Evolutionary conservation across 495 filamentous ascomycete species (phyloP).

Genomic region (Hypomontagnella submonticulosa): DNA sequence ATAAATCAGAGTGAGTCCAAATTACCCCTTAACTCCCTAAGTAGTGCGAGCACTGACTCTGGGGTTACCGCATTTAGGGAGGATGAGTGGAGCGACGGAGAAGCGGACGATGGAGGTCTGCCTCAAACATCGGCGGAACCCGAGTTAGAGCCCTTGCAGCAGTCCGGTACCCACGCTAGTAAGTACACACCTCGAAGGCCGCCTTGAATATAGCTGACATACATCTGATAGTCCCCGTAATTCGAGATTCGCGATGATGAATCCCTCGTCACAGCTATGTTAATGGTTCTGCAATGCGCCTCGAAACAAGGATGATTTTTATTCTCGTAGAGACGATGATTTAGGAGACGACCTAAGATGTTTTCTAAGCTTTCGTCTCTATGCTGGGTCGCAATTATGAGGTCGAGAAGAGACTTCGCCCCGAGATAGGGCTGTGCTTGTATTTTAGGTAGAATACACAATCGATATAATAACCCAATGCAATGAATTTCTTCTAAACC

Average conservation of each 20-base stretch:
- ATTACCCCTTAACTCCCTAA: background rate
- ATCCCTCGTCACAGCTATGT: background rate
- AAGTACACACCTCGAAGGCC: background rate
- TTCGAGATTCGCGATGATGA: constrained; percentile 2
- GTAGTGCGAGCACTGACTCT: constrained; percentile 10
- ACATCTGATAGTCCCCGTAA: background rate
- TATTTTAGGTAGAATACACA: constrained; percentile 25
- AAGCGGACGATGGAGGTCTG: constrained; percentile 44
- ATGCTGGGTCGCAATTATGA: constrained; percentile 10
- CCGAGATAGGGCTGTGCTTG: constrained; percentile 12
- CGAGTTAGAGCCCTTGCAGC: background rate
- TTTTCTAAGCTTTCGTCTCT: background rate
- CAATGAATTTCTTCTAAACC: constrained; percentile 22
- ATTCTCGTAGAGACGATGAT: background rate
- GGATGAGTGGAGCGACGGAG: constrained; percentile 45
- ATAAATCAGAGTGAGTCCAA: constrained; percentile 17
- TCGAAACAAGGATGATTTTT: background rate
- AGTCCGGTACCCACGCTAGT: background rate
- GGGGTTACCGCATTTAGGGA: constrained; percentile 4
- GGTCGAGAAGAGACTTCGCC: constrained; percentile 42
- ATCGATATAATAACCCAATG: constrained; percentile 21
- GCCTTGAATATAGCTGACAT: background rate
- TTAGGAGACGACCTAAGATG: background rate
- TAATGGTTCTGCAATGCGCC: background rate
- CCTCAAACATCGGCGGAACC: constrained; percentile 26